Evolutionary conservation across 2,329 filamentous ascomycete species (phyloP), one percentile per base, ranked within the genome.

Genomic region (Thielaviopsis euricoi): DNA sequence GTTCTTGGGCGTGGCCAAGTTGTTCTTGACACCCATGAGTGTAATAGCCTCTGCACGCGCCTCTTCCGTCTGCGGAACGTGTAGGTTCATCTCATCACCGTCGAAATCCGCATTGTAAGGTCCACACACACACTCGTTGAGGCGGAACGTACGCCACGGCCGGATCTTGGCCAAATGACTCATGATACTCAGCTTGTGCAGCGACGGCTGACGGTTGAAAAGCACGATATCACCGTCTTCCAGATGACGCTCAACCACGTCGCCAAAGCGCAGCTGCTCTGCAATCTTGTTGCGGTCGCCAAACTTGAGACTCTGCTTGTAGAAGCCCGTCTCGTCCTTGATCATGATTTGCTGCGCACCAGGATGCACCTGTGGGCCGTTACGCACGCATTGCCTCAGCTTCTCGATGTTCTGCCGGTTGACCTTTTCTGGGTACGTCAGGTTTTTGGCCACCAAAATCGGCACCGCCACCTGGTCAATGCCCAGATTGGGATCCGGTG

Each of bases 101-200:
- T 98, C 93, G 64, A 98, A 98, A 79, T 98, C 93, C 58, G 93
- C 93, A 65, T 98, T 98, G 76, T 98, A 98, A 3, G 93, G 93
- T 61, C 87, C 90, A 71, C 93, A 98, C 1, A 95, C 93, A 79
- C 93, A 98, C 69, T 98, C 93, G 68, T 98, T 98, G 19, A 98
- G 77, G 57, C 93, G 85, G 68, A 98, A 97, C 0, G 93, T 98
- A 69, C 90, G 83, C 84, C 93, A 95, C 0, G 91, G 93, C 54
- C 93, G 82, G 53, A 98, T 82, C 70, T 96, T 96, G 64, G 86
- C 93, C 66, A 86, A 83, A 74, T 98, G 93, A 67, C 87, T 91
- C 73, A 98, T 89, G 70, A 98, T 98, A 82, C 89, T 95, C 63
- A 98, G 85, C 70, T 97, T 98, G 77, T 98, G 93, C 9, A 98